Evolutionary conservation across 192 early-diverging fungal species (phyloP).

Genomic region (Chytriomyces sp.): DNA sequence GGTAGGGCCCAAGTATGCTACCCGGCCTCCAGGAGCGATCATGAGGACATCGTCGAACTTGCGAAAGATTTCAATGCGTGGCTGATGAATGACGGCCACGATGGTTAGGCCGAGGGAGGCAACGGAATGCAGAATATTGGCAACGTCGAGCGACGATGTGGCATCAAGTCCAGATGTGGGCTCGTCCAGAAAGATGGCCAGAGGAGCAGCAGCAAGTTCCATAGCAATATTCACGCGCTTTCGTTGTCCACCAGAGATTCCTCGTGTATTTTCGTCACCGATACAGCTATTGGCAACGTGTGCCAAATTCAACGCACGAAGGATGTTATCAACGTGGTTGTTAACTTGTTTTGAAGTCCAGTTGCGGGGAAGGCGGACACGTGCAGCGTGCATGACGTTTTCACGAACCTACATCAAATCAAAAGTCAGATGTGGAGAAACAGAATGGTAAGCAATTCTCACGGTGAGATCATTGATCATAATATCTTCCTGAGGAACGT

Average conservation of each 20-base stretch:
- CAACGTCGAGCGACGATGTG: conserved; percentile 67
- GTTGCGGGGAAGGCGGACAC: conserved; percentile 30
- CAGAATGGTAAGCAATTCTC: conserved; percentile 28
- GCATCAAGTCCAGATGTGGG: conserved; percentile 74
- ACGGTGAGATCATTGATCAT: conserved; percentile 49
- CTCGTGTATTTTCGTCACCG: conserved; percentile 65
- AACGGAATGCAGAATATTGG: conserved; percentile 59
- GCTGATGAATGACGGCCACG: conserved; percentile 76
- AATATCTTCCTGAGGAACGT: conserved; percentile 51
- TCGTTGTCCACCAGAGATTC: conserved; percentile 73
- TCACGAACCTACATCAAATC: conserved; percentile 54
- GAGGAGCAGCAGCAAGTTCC: conserved; percentile 64
- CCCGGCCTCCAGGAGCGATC: conserved; percentile 69
- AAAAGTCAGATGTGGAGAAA: conserved; percentile 23
- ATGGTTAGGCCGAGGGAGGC: conserved; percentile 65
- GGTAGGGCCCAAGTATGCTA: conserved; percentile 65
- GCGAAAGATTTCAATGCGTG: conserved; percentile 61
- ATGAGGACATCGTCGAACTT: conserved; percentile 74
- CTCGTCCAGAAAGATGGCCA: conserved; percentile 70
- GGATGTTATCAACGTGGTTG: conserved; percentile 27
- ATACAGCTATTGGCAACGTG: conserved; percentile 59
- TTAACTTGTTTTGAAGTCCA: conserved; percentile 34
- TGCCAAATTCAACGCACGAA: conserved; percentile 35
- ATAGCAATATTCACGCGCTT: conserved; percentile 81
- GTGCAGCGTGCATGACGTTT: conserved; percentile 47